Percentiles rank a stretch among this genome's conserved stretches.
These are phyloP conservation scores for Musa troglodytarum DNA, from an alignment of 176 grass and related monocot genomes.

Conservation along the genomic window DNA sequence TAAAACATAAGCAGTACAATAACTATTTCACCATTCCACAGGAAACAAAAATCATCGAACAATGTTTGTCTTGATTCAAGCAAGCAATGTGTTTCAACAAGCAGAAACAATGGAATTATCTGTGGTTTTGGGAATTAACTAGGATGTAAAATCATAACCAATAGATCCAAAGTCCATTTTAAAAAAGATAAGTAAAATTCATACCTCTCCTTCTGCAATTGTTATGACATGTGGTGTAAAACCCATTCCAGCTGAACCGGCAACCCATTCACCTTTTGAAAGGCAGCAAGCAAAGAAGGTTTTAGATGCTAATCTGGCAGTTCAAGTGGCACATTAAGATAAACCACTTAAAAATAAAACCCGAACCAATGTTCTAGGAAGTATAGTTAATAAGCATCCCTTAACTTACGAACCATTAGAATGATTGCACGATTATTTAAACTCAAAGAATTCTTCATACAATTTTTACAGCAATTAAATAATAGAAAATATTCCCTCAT, in stretches of 20 bases:
- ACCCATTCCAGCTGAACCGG: constrained; percentile 80
- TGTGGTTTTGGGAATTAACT: not conserved
- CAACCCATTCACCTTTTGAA: constrained; percentile 73
- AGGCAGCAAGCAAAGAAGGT: not conserved
- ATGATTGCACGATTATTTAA: not conserved
- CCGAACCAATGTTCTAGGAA: not conserved
- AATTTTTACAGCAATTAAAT: not conserved
- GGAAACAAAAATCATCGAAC: not conserved
- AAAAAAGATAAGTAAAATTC: constrained; percentile 5
- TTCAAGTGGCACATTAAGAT: not conserved
- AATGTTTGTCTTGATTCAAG: not conserved
- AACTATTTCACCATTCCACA: no score
- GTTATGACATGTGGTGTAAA: constrained; percentile 94
- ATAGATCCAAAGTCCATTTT: not conserved
- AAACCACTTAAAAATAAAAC: not conserved
- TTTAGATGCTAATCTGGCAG: not conserved
- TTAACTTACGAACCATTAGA: not conserved
- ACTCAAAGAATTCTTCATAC: not conserved
- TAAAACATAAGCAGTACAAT: not conserved
- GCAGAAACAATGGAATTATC: not conserved
- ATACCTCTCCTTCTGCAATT: constrained; percentile 80
- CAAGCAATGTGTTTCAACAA: not conserved
- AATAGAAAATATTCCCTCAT: not conserved
- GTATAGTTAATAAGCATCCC: not conserved
- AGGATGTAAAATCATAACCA: not conserved